phyloP scores from a whole-genome alignment of 2,329 filamentous ascomycete species.

The Coniochaeta pulveracea region DNA sequence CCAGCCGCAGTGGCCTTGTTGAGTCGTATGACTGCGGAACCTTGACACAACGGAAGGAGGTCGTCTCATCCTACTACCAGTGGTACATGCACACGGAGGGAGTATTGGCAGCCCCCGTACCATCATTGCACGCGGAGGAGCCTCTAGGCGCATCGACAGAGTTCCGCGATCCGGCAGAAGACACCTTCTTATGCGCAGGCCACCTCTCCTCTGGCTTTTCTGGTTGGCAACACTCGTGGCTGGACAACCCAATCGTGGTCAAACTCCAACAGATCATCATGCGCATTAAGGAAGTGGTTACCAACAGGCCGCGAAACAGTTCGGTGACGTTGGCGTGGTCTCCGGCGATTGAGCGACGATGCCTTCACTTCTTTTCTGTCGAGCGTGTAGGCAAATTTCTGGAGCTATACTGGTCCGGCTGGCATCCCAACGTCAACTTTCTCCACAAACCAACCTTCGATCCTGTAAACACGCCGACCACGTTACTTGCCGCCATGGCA shows the following conservation, averaged over 20 bases:
- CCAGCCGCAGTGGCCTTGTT: constrained; percentile 21
- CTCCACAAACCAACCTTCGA: constrained; percentile 24
- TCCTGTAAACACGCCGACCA: constrained; percentile 15
- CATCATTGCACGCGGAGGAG: too few species aligned
- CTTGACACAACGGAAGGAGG: constrained; percentile 17
- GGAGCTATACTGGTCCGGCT: constrained; percentile 22
- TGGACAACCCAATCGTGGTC: constrained; percentile 20
- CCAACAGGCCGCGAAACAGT: constrained; percentile 21
- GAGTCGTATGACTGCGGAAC: constrained; percentile 24
- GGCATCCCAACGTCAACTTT: constrained; percentile 24
- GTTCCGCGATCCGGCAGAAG: neutral
- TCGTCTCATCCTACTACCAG: constrained; percentile 9
- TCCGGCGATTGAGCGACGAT: constrained; percentile 15
- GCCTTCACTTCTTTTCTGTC: constrained; percentile 16
- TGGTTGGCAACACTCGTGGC: constrained; percentile 9
- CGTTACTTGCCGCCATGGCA: constrained; percentile 21
- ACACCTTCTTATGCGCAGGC: constrained; percentile 7
- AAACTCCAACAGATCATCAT: constrained; percentile 23
- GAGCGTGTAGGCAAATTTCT: constrained; percentile 18
- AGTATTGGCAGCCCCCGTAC: neutral
- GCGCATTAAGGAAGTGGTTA: constrained; percentile 21
- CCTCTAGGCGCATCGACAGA: too few species aligned
- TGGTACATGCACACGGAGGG: neutral
- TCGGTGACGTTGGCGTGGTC: constrained; percentile 22
- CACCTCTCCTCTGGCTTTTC: constrained; percentile 1